phyloP scores from a whole-genome alignment of 2,329 filamentous ascomycete species.

The Proliferodiscus dingleyae region DNA sequence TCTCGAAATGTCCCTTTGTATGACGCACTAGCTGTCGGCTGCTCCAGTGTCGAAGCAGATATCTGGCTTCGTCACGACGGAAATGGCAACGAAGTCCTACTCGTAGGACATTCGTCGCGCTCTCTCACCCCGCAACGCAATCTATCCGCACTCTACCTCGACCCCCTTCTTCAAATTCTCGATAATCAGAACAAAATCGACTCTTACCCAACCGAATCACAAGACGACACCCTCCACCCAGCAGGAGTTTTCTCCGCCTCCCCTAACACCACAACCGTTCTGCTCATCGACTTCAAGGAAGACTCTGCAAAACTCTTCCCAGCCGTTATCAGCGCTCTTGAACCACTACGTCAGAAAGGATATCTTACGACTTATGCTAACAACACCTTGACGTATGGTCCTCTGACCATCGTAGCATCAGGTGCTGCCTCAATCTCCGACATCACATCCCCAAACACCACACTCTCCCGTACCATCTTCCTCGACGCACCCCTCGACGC shows the following conservation, averaged over 20 bases:
- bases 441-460: constrained; percentile 33
- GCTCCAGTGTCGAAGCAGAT: constrained; percentile 53
- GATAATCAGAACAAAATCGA: constrained; percentile 44
- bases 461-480: constrained; percentile 37
- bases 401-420: constrained; percentile 45
- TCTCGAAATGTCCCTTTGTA: constrained; percentile 41
- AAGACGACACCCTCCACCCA: constrained; percentile 42
- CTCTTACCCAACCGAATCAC: constrained; percentile 13
- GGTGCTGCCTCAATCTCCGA: constrained; percentile 41
- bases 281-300: constrained; percentile 49
- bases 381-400: constrained; percentile 22
- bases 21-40: constrained; percentile 50
- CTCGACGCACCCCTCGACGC: constrained; percentile 39
- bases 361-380: constrained; percentile 36
- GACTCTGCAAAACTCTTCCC: constrained; percentile 34
- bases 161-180: constrained; percentile 52
- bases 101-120: constrained; percentile 51
- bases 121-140: constrained; percentile 51
- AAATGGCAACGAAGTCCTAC: constrained; percentile 31
- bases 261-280: constrained; percentile 30
- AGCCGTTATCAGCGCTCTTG: constrained; percentile 35
- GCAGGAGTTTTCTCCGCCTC: constrained; percentile 5
- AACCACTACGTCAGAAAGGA: constrained; percentile 34
- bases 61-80: constrained; percentile 54
- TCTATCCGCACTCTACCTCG: constrained; percentile 51